Conservation (phyloP, 2,329 filamentous ascomycete genomes). For the Lecanicillium sp. region DNA sequence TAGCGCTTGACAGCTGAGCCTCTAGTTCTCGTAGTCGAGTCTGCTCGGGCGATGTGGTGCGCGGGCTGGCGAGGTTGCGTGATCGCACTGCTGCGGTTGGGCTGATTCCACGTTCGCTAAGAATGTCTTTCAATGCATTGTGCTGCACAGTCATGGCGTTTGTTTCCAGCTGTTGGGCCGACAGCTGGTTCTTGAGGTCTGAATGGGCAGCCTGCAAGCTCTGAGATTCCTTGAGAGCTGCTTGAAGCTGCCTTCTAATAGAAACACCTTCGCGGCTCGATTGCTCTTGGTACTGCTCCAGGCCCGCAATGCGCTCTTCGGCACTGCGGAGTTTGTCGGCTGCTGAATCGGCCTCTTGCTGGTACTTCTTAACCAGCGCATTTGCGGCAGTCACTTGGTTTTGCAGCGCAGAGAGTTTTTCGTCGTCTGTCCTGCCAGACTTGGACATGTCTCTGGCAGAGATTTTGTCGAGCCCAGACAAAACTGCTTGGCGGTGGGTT, state of each 20-base stretch:
- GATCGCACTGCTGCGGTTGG: conserved; percentile 63
- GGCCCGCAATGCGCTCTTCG: conserved; percentile 91
- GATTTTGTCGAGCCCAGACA: conserved; percentile 74
- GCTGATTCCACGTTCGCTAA: conserved; percentile 82
- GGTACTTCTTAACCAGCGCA: conserved; percentile 75
- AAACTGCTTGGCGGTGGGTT: conserved; percentile 73
- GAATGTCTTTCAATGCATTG: conserved; percentile 84
- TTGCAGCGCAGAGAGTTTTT: conserved; percentile 67
- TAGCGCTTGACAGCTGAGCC: conserved; percentile 69
- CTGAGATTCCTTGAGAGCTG: conserved; percentile 74
- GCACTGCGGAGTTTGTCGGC: conserved; percentile 85
- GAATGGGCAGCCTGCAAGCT: conserved; percentile 71
- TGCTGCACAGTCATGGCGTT: conserved; percentile 90
- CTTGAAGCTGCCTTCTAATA: conserved; percentile 83
- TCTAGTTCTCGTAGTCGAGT: conserved; percentile 77
- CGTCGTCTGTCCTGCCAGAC: conserved; percentile 42
- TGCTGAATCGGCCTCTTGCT: conserved; percentile 76
- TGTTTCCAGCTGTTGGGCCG: conserved; percentile 83
- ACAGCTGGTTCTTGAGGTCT: conserved; percentile 73
- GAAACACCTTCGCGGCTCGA: conserved; percentile 86
- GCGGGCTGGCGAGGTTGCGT: conserved; percentile 60
- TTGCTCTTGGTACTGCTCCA: conserved; percentile 96
- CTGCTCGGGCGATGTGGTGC: conserved; percentile 72
- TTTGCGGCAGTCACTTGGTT: conserved; percentile 73
- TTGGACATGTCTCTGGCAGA: conserved; percentile 42